Conservation (phyloP, 108 stramenopile genomes). For the Nannochloropsis salina region DNA sequence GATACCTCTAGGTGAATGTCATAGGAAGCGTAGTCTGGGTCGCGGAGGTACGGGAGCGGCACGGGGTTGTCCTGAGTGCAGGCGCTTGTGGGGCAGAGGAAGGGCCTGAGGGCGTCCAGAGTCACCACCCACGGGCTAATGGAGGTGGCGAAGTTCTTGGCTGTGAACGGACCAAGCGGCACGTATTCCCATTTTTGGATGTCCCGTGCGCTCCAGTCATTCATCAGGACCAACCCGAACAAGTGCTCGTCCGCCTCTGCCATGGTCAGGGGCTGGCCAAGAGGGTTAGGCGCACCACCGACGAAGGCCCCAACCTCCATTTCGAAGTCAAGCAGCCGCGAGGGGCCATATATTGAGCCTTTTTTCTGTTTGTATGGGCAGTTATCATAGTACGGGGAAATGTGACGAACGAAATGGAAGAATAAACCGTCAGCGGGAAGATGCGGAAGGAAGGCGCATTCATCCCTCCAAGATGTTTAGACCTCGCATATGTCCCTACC, state of each 20-base stretch:
- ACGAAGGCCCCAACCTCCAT: slow-evolving; percentile 83
- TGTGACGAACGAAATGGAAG: background rate
- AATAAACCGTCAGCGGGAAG: background rate
- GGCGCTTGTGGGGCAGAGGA: slow-evolving; percentile 59
- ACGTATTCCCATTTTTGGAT: slow-evolving; percentile 84
- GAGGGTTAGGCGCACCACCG: slow-evolving; percentile 62
- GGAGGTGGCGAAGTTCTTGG: slow-evolving; percentile 83
- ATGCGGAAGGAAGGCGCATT: too few species aligned
- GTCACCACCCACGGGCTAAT: slow-evolving; percentile 85
- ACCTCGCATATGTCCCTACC: too few species aligned
- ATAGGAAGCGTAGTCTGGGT: slow-evolving; percentile 58
- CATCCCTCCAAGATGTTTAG: too few species aligned
- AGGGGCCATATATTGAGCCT: slow-evolving; percentile 70
- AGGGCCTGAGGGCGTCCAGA: slow-evolving; percentile 66
- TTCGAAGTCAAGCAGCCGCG: slow-evolving; percentile 77
- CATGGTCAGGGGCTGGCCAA: slow-evolving; percentile 62
- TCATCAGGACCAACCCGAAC: slow-evolving; percentile 83
- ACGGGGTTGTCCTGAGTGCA: slow-evolving; percentile 56
- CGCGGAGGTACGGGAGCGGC: slow-evolving; percentile 69
- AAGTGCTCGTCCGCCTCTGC: slow-evolving; percentile 71
- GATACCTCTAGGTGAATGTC: slow-evolving; percentile 68
- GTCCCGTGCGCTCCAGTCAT: slow-evolving; percentile 84
- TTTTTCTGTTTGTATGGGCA: slow-evolving; percentile 16
- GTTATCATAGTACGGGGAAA: background rate
- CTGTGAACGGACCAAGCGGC: slow-evolving; percentile 84